Percentiles rank a stretch among this genome's conserved stretches.
Evolutionary conservation across 106 monocot genomes (phyloP).

Genomic region (Amphibolis antarctica): DNA sequence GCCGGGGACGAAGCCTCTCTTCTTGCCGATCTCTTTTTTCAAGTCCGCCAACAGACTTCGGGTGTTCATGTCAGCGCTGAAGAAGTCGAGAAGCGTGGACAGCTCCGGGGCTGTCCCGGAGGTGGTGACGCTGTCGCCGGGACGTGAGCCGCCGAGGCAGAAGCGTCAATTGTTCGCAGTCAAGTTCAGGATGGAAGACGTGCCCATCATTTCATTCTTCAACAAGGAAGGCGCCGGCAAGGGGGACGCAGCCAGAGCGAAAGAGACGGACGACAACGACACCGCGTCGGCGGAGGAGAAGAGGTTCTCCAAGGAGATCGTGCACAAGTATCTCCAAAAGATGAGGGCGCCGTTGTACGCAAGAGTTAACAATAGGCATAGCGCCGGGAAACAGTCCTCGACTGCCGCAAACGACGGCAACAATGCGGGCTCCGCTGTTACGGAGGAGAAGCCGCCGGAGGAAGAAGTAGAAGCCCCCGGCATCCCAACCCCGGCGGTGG

Average conservation of each 20-base stretch:
- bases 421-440: too few species aligned
- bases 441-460: not conserved
- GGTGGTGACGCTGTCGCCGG: not conserved
- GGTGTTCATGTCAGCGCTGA: conserved; percentile 39
- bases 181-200: conserved; percentile 50
- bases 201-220: conserved; percentile 51
- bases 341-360: conserved; percentile 64
- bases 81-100: conserved; percentile 20
- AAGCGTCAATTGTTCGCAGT: conserved; percentile 22
- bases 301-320: conserved; percentile 22
- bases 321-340: conserved; percentile 57
- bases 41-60: conserved; percentile 65
- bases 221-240: conserved; percentile 18
- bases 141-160: conserved; percentile 3
- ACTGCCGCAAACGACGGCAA: not conserved
- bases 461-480: not conserved
- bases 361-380: conserved; percentile 33
- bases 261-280: conserved; percentile 10
- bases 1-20: conserved; percentile 11
- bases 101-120: not conserved
- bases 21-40: conserved; percentile 32
- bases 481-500: too few species aligned
- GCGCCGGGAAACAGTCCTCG: conserved; percentile 13
- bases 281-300: conserved; percentile 13
- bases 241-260: not conserved